These are phyloP conservation scores for Fusarium citri DNA, from an alignment of 2,329 filamentous ascomycete genomes.

Conservation along the genomic window DNA sequence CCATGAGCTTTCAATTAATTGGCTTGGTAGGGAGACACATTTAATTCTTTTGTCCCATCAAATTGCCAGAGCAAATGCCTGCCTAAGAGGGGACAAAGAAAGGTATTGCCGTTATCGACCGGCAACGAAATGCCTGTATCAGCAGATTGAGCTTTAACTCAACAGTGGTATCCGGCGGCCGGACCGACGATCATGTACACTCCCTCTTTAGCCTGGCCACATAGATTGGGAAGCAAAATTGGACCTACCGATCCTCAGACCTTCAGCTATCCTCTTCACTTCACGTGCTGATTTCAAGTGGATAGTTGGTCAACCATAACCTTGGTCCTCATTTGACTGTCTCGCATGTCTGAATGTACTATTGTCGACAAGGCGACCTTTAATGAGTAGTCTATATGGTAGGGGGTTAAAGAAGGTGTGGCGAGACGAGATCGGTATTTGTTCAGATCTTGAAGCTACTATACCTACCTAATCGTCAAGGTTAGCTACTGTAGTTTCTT, in stretches of 20 bases:
- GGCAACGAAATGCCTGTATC: conserved; percentile 5
- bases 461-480: not conserved
- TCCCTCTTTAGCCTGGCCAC: conserved; percentile 31
- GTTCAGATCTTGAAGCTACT: conserved; percentile 22
- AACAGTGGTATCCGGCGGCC: conserved; percentile 21
- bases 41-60: conserved; percentile 19
- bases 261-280: conserved; percentile 4
- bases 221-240: conserved; percentile 18
- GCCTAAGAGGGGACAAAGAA: conserved; percentile 1
- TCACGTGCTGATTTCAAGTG: conserved; percentile 1
- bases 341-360: not conserved
- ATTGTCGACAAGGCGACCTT: not conserved
- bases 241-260: conserved; percentile 14
- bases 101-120: conserved; percentile 23
- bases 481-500: conserved; percentile 5
- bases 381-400: not conserved
- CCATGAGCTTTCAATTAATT: not conserved
- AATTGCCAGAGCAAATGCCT: conserved; percentile 5
- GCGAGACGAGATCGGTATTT: conserved; percentile 33
- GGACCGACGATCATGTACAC: conserved; percentile 38
- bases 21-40: not conserved
- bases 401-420: conserved; percentile 32
- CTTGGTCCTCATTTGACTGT: conserved; percentile 14
- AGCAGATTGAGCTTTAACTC: conserved; percentile 28
- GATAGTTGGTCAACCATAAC: conserved; percentile 4